These are phyloP conservation scores for Combretum micranthum DNA, from an alignment of 345 rosid genomes.

Conservation along the genomic window DNA sequence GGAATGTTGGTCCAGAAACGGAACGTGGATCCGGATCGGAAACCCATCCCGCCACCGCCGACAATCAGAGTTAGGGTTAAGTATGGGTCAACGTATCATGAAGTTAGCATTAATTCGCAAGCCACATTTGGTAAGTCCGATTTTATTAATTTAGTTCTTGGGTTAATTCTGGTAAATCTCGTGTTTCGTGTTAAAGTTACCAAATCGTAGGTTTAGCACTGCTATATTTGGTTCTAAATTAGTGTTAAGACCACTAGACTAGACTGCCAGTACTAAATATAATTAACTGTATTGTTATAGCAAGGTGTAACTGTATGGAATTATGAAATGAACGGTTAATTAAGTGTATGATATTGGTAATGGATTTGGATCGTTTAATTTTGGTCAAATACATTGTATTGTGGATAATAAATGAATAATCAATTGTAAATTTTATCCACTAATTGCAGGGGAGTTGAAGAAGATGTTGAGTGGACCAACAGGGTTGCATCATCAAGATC, in stretches of 20 bases:
- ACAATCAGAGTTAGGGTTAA: conserved; percentile 86
- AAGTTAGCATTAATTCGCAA: conserved; percentile 69
- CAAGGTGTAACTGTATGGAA: no score
- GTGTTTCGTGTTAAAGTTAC: no score
- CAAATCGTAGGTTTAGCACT: no score
- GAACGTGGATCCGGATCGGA: conserved; percentile 57
- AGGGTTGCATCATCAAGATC: conserved; percentile 88
- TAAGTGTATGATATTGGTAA: not conserved
- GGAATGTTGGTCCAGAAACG: conserved; percentile 99
- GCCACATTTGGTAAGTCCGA: conserved; percentile 80
- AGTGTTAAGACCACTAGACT: no score
- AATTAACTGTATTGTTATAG: no score
- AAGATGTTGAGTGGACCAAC: conserved; percentile 84
- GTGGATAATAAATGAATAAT: not conserved
- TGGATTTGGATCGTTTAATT: not conserved
- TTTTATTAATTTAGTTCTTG: not conserved
- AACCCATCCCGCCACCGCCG: conserved; percentile 57
- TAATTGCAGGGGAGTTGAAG: conserved; percentile 83
- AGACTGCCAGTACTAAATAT: no score
- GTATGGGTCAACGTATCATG: conserved; percentile 77
- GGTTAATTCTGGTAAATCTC: not conserved
- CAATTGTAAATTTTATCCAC: not conserved
- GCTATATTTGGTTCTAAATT: no score
- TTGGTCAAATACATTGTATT: not conserved
- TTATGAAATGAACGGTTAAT: no score